Conservation (phyloP, 306 rosid genomes). For the Parietaria judaica region DNA sequence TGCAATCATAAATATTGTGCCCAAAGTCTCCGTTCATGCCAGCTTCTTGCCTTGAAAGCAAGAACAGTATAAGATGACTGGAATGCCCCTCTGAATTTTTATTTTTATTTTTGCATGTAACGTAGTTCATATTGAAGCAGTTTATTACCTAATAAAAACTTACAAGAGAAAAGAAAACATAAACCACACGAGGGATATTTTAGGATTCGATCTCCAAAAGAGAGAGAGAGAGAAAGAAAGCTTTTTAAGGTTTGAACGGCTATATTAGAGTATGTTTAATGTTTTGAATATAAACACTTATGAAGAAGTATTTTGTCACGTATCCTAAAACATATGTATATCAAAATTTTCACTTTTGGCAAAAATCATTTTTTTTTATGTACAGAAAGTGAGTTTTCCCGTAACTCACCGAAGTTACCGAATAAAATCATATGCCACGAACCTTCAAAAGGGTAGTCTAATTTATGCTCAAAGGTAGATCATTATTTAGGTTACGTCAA, state of each 20-base stretch:
- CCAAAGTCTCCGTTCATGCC: conserved; percentile 11
- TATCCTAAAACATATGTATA: too few species aligned
- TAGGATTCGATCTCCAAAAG: too few species aligned
- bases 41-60: conserved; percentile 34
- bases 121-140: not conserved
- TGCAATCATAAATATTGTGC: conserved; percentile 13
- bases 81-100: conserved; percentile 1
- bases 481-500: not conserved
- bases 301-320: too few species aligned
- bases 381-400: too few species aligned
- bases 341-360: too few species aligned
- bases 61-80: not conserved
- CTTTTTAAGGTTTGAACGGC: too few species aligned
- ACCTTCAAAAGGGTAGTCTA: not conserved
- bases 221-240: too few species aligned
- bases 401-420: too few species aligned
- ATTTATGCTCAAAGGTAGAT: not conserved
- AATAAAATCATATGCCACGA: not conserved
- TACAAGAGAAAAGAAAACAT: not conserved
- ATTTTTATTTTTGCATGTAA: not conserved
- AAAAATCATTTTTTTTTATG: too few species aligned
- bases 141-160: not conserved
- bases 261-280: too few species aligned
- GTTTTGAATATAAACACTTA: too few species aligned
- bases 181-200: too few species aligned